Evolutionary conservation across 2,329 filamentous ascomycete genomes (phyloP), one percentile per base, ranked within the genome.

Genomic region (Fusarium sp.): DNA sequence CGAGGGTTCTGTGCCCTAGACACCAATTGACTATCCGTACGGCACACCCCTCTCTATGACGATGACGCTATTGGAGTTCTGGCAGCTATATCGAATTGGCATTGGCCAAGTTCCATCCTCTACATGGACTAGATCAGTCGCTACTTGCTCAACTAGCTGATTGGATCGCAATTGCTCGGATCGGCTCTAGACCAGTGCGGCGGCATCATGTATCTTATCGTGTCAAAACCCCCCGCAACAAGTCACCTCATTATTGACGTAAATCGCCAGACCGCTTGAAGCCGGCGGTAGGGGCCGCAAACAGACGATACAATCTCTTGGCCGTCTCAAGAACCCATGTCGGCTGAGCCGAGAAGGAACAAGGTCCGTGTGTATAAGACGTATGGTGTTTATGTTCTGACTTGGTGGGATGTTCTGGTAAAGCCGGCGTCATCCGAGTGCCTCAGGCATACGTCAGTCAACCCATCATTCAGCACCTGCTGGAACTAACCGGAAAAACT

Each of bases 401-500:
- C 24, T 29, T 52, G 48, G 48, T 52, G 48, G 48, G 48, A 52
- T 52, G 48, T 52, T 52, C 35, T 37, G 14, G 14, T 31, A 50
- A 69, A 65, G 41, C 56, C 65, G 59, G 35, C 57, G 45, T 54
- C 64, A 43, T 59, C 50, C 39, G 56, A 60, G 58, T 73, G 74
- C 74, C 74, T 76, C 74, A 76, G 74, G 74, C 74, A 76, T 54
- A 59, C 57, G 35, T 59, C 57, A 59, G 35, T 59, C 56, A 41
- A 43, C 20, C 60, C 64, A 22, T 68, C 61, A 68, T 39, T 61
- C 48, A 35, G 29, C 52, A 63, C 52, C 57, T 73, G 58, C 27
- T 52, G 48, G 48, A 52, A 52, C 33, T 69, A 65, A 68, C 76
- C 77, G 77, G 76, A 79, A 79, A 79, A 79, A 79, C 76, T 76